Evolutionary conservation across 306 rosid species (phyloP), one percentile per base, ranked within the genome.

Genomic region (Prosopis cineraria): DNA sequence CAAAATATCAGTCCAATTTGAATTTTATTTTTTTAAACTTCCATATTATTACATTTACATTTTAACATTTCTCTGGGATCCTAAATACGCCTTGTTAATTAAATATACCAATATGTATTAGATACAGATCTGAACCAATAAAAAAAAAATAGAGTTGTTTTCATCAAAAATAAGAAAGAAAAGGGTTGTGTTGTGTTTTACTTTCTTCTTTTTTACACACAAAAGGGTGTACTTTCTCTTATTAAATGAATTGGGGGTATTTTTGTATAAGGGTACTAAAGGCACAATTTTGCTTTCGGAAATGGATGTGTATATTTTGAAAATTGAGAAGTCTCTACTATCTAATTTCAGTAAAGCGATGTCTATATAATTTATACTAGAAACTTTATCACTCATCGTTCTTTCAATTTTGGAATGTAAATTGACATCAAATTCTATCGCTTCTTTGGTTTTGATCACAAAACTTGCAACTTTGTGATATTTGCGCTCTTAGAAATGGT

Each of bases 401-500:
- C 73, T 17, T 29, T 78, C 11, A 45, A 47, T 75, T 63, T 63
- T 72, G 55, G 63, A 53, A 70, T 36, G 36, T 52, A 63, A 68
- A 66, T 33, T 36, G 12, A 13, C 71, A 11, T 16, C 14, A 40
- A 80, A 25, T 6, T 29, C 44, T 67, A 9, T 34, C 55, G 31
- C 59, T 14, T 27, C 20, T n/a, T 43, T 62, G 14, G 27, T 30
- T 41, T 73, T 45, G 41, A 11, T 45, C 59, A 29, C n/a, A 0
- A 1, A 9, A 29, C n/a, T 70, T 29, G 41, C 59, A 13, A 9
- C 55, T 64, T 30, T 52, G 75, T 65, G 65, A 29, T 70, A 44
- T 45, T 13, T 43, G 22, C 72, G 56, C 30, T 58, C 17, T 44
- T 14, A 65, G 41, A 78, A 45, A 43, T 59, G 31, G 65, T 44